phyloP scores from a whole-genome alignment of 495 filamentous ascomycete genomes.

The Penicillium crystallinum region DNA sequence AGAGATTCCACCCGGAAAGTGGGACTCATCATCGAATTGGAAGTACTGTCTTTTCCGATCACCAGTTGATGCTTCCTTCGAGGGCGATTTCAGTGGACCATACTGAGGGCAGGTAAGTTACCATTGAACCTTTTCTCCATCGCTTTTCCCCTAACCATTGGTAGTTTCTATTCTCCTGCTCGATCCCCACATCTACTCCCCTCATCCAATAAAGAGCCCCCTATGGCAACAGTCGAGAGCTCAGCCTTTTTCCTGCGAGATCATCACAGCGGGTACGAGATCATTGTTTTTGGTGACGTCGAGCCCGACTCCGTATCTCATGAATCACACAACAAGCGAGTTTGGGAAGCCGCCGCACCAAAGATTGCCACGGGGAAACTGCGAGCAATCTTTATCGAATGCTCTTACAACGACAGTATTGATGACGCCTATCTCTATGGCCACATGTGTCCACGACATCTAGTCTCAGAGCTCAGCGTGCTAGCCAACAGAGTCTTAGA shows the following conservation, averaged over 20 bases:
- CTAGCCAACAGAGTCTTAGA: slow-evolving; percentile 61
- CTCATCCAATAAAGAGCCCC: slow-evolving; percentile 18
- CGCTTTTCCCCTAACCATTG: not conserved
- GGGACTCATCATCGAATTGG: slow-evolving; percentile 56
- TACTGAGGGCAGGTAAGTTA: slow-evolving; percentile 28
- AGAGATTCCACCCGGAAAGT: slow-evolving; percentile 47
- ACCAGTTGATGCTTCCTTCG: slow-evolving; percentile 26
- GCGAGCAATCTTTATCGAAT: slow-evolving; percentile 87
- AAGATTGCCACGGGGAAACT: slow-evolving; percentile 68
- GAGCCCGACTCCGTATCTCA: slow-evolving; percentile 85
- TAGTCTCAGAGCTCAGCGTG: slow-evolving; percentile 67
- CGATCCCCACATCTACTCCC: slow-evolving; percentile 22
- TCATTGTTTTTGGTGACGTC: slow-evolving; percentile 92
- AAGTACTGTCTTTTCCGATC: slow-evolving; percentile 37
- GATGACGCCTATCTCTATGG: slow-evolving; percentile 75
- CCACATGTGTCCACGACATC: slow-evolving; percentile 76
- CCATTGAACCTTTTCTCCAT: too few species aligned
- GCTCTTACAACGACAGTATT: slow-evolving; percentile 76
- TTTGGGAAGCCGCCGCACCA: slow-evolving; percentile 83
- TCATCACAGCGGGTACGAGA: slow-evolving; percentile 58
- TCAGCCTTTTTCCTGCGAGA: slow-evolving; percentile 89
- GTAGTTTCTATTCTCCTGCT: slow-evolving; percentile 28
- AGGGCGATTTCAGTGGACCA: slow-evolving; percentile 30
- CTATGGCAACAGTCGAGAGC: slow-evolving; percentile 60
- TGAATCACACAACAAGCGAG: slow-evolving; percentile 66